phyloP scores from a whole-genome alignment of 805 yeast genomes.

The Cyberlindnera japonica region DNA sequence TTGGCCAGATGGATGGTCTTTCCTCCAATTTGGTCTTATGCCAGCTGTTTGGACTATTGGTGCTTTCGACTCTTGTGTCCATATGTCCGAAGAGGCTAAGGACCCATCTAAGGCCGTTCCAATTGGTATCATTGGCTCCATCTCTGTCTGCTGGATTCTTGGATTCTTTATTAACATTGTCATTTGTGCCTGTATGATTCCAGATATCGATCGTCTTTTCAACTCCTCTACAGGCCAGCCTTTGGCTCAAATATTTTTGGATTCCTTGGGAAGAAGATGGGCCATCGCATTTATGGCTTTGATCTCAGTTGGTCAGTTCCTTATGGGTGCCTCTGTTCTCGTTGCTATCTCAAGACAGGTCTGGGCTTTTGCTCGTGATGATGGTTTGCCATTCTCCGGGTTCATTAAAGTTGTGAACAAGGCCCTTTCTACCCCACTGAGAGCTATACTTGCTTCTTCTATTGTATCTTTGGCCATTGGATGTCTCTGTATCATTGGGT shows the following conservation, averaged over 20 bases:
- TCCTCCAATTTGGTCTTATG: conserved; percentile 50
- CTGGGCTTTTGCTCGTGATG: conserved; percentile 76
- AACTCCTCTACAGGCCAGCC: conserved; percentile 5
- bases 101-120: conserved; percentile 64
- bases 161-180: conserved; percentile 58
- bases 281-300: conserved; percentile 59
- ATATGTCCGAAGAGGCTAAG: conserved; percentile 68
- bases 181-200: conserved; percentile 51
- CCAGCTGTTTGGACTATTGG: conserved; percentile 77
- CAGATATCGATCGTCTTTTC: conserved; percentile 31
- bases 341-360: conserved; percentile 67
- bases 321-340: conserved; percentile 62
- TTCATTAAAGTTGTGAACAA: conserved; percentile 52
- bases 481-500: conserved; percentile 52
- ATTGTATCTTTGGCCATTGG: conserved; percentile 52
- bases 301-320: conserved; percentile 55
- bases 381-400: conserved; percentile 59
- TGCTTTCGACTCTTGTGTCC: conserved; percentile 68
- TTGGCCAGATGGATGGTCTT: conserved; percentile 61
- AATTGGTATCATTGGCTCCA: conserved; percentile 59
- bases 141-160: conserved; percentile 49
- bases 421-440: conserved; percentile 52
- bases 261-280: conserved; percentile 61
- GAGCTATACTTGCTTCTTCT: conserved; percentile 44
- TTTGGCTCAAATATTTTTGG: conserved; percentile 49